These are phyloP conservation scores for Rosa persica DNA, from an alignment of 306 rosid genomes.

Conservation along the genomic window DNA sequence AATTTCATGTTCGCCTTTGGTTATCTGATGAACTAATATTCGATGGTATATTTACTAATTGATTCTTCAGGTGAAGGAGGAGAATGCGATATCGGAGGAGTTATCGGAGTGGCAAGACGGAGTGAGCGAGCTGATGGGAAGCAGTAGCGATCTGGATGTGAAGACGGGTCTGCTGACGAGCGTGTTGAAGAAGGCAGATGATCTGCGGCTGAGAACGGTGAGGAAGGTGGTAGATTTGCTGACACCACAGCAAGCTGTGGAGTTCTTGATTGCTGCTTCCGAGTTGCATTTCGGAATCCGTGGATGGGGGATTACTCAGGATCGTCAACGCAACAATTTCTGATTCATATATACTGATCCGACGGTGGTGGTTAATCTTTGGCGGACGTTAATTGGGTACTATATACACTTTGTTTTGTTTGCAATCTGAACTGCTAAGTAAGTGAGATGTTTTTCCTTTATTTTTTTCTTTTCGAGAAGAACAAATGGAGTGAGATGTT, in stretches of 20 bases:
- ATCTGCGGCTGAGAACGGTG: slow-evolving; percentile 66
- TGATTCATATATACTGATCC: background rate
- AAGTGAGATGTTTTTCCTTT: background rate
- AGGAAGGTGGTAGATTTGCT: slow-evolving; percentile 54
- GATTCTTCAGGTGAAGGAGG: slow-evolving; percentile 59
- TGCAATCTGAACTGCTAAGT: background rate
- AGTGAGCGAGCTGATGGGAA: slow-evolving; percentile 53
- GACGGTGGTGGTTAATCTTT: background rate
- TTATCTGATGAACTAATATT: background rate
- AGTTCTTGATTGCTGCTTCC: slow-evolving; percentile 68
- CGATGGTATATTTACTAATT: background rate
- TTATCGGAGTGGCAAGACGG: slow-evolving; percentile 86
- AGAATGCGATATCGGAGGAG: slow-evolving; percentile 72
- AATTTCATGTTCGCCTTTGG: background rate
- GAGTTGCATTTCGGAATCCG: slow-evolving; percentile 76
- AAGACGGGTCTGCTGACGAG: slow-evolving; percentile 42
- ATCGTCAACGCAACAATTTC: slow-evolving; percentile 32
- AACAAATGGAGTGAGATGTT: background rate
- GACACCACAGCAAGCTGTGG: slow-evolving; percentile 69
- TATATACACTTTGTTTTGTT: background rate
- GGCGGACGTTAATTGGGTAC: slow-evolving; percentile 5
- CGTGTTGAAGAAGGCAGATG: slow-evolving; percentile 67
- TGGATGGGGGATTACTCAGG: slow-evolving; percentile 64
- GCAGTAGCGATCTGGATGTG: slow-evolving; percentile 24
- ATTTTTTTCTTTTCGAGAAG: too few relatives aligned